A percentile compares a stretch with the other conserved stretches of the same genome.
Conservation (phyloP, 2,329 filamentous ascomycete species). For the Coccinonectria pachysandricola region DNA sequence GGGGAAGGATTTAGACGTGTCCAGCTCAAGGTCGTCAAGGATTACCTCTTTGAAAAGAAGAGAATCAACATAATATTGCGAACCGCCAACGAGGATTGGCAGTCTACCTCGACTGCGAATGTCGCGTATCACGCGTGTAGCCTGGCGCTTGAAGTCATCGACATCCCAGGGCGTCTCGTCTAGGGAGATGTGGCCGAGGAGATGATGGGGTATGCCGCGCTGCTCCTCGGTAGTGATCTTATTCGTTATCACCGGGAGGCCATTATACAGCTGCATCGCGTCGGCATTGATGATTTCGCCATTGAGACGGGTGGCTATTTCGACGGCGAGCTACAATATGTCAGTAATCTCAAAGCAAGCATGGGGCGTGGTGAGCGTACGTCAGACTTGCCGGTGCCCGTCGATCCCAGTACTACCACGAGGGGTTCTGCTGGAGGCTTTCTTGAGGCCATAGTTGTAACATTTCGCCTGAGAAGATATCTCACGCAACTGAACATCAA, state of each 20-base stretch:
- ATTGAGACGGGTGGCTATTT: conserved; percentile 71
- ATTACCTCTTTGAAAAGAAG: conserved; percentile 67
- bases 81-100: conserved; percentile 87
- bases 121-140: conserved; percentile 58
- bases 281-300: conserved; percentile 96
- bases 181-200: conserved; percentile 69
- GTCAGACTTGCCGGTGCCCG: conserved; percentile 88
- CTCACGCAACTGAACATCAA: conserved; percentile 20
- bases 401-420: conserved; percentile 77
- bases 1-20: conserved; percentile 41
- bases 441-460: conserved; percentile 28
- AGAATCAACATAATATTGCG: conserved; percentile 89
- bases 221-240: conserved; percentile 71
- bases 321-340: conserved; percentile 78
- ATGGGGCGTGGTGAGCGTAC: too few relatives aligned
- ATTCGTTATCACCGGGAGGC: conserved; percentile 90
- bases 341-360: too few relatives aligned
- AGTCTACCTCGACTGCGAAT: conserved; percentile 70
- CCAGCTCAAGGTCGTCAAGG: conserved; percentile 28
- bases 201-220: conserved; percentile 74
- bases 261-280: conserved; percentile 94
- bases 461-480: conserved; percentile 22
- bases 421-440: conserved; percentile 46
- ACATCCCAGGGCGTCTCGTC: conserved; percentile 78
- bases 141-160: conserved; percentile 62